phyloP scores from a whole-genome alignment of 2,329 filamentous ascomycete genomes.

The Exophiala mesophila region DNA sequence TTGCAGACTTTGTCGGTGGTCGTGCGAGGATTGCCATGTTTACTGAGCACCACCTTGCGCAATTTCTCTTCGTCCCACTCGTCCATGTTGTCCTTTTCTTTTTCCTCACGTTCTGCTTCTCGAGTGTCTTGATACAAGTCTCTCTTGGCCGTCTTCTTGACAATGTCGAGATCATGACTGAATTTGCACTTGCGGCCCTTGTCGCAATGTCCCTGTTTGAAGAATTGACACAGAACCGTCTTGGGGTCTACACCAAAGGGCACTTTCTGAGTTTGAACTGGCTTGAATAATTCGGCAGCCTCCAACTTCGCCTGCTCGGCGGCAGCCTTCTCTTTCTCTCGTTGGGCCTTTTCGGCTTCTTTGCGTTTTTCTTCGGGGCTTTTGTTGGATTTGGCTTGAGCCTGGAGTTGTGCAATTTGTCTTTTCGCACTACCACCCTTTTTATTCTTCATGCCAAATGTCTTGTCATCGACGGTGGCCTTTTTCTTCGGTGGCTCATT shows the following conservation, averaged over 20 bases:
- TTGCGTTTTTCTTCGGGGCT: constrained; percentile 85
- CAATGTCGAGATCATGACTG: constrained; percentile 81
- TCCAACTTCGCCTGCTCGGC: constrained; percentile 80
- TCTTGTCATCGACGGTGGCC: constrained; percentile 75
- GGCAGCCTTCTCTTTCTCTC: constrained; percentile 85
- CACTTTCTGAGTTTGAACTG: constrained; percentile 93
- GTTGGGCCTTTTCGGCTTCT: constrained; percentile 57
- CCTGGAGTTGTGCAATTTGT: constrained; percentile 77
- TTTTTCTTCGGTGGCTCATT: constrained; percentile 44
- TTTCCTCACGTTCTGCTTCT: constrained; percentile 64
- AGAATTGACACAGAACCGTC: constrained; percentile 93
- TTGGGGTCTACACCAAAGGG: constrained; percentile 98
- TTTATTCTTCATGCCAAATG: constrained; percentile 99
- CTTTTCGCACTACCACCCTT: constrained; percentile 88
- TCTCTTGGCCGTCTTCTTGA: constrained; percentile 88
- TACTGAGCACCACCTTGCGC: constrained; percentile 81
- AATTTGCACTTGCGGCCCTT: constrained; percentile 99
- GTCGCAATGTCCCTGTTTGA: constrained; percentile 94
- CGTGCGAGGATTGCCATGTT: constrained; percentile 94
- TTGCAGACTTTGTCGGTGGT: constrained; percentile 99
- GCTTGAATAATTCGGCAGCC: constrained; percentile 76
- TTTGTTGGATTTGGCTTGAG: constrained; percentile 67
- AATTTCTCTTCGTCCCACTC: constrained; percentile 98
- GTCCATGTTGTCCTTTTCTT: constrained; percentile 81
- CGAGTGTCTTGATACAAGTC: constrained; percentile 83